phyloP scores from a whole-genome alignment of 495 filamentous ascomycete species.

The Penicillium chermesinum region DNA sequence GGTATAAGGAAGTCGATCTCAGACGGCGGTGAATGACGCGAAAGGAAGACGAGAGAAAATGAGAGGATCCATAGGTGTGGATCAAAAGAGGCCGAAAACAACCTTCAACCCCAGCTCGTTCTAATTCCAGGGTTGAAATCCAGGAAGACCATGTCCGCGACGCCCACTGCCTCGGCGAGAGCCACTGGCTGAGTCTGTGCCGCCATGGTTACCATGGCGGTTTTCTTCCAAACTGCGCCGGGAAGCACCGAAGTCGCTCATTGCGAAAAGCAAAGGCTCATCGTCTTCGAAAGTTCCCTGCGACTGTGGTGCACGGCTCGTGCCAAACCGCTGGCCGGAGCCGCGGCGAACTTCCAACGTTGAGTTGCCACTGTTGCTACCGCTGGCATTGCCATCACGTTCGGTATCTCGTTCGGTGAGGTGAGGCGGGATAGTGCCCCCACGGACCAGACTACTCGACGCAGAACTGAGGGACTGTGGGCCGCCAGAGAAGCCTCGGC shows the following conservation, averaged over 20 bases:
- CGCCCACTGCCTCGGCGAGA: slow-evolving; percentile 40
- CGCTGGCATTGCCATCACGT: slow-evolving; percentile 50
- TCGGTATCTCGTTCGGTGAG: slow-evolving; percentile 35
- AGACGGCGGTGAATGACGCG: neutral
- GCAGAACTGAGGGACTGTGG: slow-evolving; percentile 39
- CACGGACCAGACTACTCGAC: slow-evolving; percentile 42
- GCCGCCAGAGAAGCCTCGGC: slow-evolving; percentile 38
- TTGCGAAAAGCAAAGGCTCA: slow-evolving; percentile 78
- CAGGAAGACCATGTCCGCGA: slow-evolving; percentile 32
- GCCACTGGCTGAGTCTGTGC: slow-evolving; percentile 24
- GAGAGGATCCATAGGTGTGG: neutral
- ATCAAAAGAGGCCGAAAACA: neutral
- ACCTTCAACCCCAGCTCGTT: neutral
- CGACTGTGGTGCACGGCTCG: slow-evolving; percentile 29
- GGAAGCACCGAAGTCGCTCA: slow-evolving; percentile 73
- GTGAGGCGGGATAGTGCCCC: slow-evolving; percentile 29
- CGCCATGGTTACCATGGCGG: slow-evolving; percentile 43
- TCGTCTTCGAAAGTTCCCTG: slow-evolving; percentile 54
- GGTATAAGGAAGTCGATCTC: slow-evolving; percentile 1
- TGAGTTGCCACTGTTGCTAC: slow-evolving; percentile 44
- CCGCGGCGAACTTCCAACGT: slow-evolving; percentile 33
- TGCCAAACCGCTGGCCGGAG: slow-evolving; percentile 30
- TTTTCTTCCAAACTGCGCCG: slow-evolving; percentile 72
- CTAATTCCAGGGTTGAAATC: slow-evolving; percentile 29
- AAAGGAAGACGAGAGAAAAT: slow-evolving; percentile 1